Percentiles rank a stretch among this genome's conserved stretches.
Evolutionary conservation across 2,329 filamentous ascomycete species (phyloP).

Genomic region (Cercospora zeina): DNA sequence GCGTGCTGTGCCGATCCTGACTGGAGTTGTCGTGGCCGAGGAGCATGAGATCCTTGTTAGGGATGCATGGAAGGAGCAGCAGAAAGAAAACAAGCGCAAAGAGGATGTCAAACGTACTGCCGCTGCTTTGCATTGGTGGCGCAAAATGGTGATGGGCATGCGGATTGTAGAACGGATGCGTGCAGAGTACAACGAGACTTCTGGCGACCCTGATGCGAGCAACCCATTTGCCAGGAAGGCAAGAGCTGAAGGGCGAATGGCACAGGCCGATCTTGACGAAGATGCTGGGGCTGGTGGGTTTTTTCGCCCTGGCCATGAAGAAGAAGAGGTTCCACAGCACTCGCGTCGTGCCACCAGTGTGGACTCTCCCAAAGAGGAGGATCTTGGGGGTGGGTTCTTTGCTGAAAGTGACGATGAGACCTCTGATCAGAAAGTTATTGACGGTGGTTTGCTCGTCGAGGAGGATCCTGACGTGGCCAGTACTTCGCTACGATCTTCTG

Average conservation of each 20-base stretch:
- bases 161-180: constrained; percentile 76
- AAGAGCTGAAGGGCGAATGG: constrained; percentile 31
- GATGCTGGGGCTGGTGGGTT: constrained; percentile 45
- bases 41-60: constrained; percentile 74
- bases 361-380: constrained; percentile 12
- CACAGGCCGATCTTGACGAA: constrained; percentile 22
- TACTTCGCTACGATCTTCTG: constrained; percentile 9
- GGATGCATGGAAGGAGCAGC: constrained; percentile 70
- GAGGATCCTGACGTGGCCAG: constrained; percentile 39
- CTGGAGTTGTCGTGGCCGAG: constrained; percentile 82
- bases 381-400: constrained; percentile 33
- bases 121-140: constrained; percentile 73
- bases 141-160: constrained; percentile 81
- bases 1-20: constrained; percentile 88
- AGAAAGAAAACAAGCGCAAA: constrained; percentile 74
- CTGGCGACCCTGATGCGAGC: constrained; percentile 50
- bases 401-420: constrained; percentile 34
- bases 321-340: constrained; percentile 40
- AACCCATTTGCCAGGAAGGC: constrained; percentile 53
- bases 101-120: constrained; percentile 82
- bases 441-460: constrained; percentile 44
- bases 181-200: constrained; percentile 66
- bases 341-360: constrained; percentile 20
- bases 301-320: constrained; percentile 43
- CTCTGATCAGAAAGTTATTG: constrained; percentile 39